phyloP scores from a whole-genome alignment of 345 rosid genomes.

The Eucalyptus coolabah region DNA sequence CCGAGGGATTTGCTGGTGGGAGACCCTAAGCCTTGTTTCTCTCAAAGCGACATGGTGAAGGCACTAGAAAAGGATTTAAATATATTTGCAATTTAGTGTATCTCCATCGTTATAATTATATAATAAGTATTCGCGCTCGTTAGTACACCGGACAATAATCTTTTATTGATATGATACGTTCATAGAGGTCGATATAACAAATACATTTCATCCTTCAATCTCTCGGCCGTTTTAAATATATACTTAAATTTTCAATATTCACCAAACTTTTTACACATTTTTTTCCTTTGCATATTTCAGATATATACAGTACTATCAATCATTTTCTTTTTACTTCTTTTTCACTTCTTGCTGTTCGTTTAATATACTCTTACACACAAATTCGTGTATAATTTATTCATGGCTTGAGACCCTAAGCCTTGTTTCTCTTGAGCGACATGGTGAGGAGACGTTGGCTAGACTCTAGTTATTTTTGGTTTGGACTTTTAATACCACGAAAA shows the following conservation, averaged over 20 bases:
- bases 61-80: too few species aligned
- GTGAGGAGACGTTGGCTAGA: neutral
- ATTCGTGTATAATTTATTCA: neutral
- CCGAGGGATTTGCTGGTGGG: neutral
- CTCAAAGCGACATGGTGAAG: neutral
- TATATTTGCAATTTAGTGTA: neutral
- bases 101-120: neutral
- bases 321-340: too few species aligned
- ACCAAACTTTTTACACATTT: too few species aligned
- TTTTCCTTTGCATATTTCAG: neutral
- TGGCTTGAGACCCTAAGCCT: neutral
- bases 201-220: neutral
- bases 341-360: too few species aligned
- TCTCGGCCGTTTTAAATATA: neutral
- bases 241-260: too few species aligned
- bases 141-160: neutral
- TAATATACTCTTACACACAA: too few species aligned
- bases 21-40: neutral
- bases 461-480: neutral
- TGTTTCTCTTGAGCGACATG: too few species aligned
- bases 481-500: neutral
- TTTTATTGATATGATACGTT: neutral
- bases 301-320: too few species aligned
- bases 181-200: neutral
- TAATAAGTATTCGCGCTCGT: rapidly evolving